Conservation (phyloP, 352 stramenopile species). For the Pythium scleroteichum region DNA sequence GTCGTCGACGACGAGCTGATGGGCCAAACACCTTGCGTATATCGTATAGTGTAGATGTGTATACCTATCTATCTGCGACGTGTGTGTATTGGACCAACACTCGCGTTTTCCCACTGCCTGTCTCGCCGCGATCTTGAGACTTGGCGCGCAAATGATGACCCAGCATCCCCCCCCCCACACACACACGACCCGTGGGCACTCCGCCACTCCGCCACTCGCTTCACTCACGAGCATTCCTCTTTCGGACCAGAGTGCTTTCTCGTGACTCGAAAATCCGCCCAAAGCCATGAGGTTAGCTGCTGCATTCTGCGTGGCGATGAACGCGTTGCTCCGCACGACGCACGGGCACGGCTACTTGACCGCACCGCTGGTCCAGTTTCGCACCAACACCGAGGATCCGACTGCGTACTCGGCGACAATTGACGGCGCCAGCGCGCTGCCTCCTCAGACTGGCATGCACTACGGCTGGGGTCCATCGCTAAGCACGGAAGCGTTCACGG, state of each 20-base stretch:
- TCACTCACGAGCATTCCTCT: too few relatives aligned
- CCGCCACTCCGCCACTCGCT: too few relatives aligned
- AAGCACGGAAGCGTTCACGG: slow-evolving; percentile 14
- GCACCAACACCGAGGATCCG: slow-evolving; percentile 9
- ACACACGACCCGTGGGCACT: too few relatives aligned
- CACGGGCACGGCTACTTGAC: slow-evolving; percentile 22
- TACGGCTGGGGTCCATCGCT: slow-evolving; percentile 6
- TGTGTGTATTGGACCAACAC: background rate
- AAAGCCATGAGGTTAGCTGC: background rate
- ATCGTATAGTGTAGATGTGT: background rate
- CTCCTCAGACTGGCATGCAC: slow-evolving; percentile 11
- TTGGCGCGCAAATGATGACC: slow-evolving; percentile 1
- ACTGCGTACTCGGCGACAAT: slow-evolving; percentile 27
- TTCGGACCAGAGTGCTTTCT: too few relatives aligned
- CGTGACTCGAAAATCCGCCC: too few relatives aligned
- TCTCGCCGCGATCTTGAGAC: background rate
- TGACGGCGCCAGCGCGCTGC: slow-evolving; percentile 12
- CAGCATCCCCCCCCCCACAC: too few relatives aligned
- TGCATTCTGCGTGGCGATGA: background rate
- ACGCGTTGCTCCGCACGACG: background rate
- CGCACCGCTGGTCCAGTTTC: slow-evolving; percentile 22
- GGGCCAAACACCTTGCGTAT: slow-evolving; percentile 1
- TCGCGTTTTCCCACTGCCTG: background rate
- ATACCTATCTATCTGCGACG: background rate
- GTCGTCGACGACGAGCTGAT: background rate